Conservation (phyloP, 2,329 filamentous ascomycete genomes). For the Colletotrichum camelliae region DNA sequence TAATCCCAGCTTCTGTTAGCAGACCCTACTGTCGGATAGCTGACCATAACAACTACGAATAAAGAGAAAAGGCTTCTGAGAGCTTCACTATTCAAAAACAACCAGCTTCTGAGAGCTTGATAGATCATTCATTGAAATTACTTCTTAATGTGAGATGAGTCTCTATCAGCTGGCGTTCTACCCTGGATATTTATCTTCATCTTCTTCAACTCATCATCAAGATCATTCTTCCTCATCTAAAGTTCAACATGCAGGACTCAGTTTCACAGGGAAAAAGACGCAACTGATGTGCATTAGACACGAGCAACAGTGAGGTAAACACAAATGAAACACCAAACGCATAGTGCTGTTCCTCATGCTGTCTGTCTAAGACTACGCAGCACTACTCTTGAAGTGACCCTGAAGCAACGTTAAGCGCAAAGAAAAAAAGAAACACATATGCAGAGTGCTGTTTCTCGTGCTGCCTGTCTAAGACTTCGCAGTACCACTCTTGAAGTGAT, state of each 20-base stretch:
- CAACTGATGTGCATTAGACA: not conserved
- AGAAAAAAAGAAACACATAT: not conserved
- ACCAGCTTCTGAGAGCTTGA: not conserved
- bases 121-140: not conserved
- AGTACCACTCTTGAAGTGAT: not conserved
- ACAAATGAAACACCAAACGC: fast-evolving
- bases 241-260: not conserved
- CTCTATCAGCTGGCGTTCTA: not conserved
- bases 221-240: not conserved
- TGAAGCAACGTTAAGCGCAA: not conserved
- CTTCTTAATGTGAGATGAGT: not conserved
- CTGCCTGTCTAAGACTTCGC: not conserved
- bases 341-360: not conserved
- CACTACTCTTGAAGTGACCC: not conserved
- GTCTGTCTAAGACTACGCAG: not conserved
- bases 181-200: not conserved
- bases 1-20: too few species aligned
- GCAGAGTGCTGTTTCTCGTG: not conserved
- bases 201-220: not conserved
- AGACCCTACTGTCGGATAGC: too few species aligned
- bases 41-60: too few species aligned
- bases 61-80: not conserved
- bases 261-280: not conserved
- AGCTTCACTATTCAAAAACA: not conserved
- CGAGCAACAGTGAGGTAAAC: not conserved